These are phyloP conservation scores for Pachysandra terminalis DNA, from an alignment of 164 flowering plant genomes.

Conservation along the genomic window DNA sequence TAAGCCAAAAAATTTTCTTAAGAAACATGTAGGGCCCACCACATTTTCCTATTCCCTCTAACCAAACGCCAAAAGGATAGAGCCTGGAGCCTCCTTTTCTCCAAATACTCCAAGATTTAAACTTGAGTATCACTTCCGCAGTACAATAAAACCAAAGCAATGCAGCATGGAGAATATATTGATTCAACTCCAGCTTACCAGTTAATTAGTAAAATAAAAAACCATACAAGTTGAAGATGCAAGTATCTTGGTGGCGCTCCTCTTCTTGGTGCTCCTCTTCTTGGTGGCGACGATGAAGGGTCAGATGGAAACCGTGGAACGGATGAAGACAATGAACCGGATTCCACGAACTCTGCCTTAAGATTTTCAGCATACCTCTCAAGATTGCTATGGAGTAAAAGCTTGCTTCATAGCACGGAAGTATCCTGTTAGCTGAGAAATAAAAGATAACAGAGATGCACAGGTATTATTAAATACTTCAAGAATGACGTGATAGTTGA, in stretches of 20 bases:
- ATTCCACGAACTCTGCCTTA: slow-evolving; percentile 47
- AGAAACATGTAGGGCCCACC: no score
- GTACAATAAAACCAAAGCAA: no score
- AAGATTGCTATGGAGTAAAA: slow-evolving; percentile 58
- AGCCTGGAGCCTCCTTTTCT: not conserved
- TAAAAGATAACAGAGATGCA: not conserved
- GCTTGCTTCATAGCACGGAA: slow-evolving; percentile 62
- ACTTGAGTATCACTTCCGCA: not conserved
- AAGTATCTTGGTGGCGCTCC: slow-evolving; percentile 43
- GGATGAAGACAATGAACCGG: slow-evolving; percentile 42
- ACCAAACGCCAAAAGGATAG: no score
- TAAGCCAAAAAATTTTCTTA: no score
- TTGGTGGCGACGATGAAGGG: slow-evolving; percentile 57
- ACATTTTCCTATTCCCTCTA: no score
- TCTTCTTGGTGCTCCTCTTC: slow-evolving; percentile 37
- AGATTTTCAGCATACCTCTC: slow-evolving; percentile 61
- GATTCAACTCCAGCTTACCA: no score
- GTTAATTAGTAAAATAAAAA: no score
- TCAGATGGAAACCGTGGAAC: no score
- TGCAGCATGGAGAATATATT: no score
- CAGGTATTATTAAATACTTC: not conserved
- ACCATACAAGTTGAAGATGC: not conserved
- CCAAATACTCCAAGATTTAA: not conserved
- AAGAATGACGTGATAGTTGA: not conserved
- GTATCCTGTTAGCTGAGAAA: slow-evolving; percentile 46